Percentiles rank a stretch among this genome's conserved stretches.
These are phyloP conservation scores for Inga laurina DNA, from an alignment of 306 rosid species.

Conservation along the genomic window DNA sequence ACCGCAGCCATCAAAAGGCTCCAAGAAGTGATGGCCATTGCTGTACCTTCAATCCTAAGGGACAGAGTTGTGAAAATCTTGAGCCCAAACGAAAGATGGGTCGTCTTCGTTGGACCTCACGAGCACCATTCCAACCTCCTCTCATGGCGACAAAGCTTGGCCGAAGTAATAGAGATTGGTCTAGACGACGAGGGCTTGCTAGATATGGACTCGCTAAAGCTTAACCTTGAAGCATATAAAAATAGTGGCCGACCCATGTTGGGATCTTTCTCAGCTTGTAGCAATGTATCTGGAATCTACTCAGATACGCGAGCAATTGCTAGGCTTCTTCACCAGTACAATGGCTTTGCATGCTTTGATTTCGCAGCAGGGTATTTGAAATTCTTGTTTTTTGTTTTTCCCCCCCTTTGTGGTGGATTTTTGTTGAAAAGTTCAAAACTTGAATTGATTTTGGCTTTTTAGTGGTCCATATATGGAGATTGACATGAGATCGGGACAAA, in stretches of 20 bases:
- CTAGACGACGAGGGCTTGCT: constrained; percentile 57
- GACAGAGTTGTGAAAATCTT: constrained; percentile 44
- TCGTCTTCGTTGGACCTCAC: constrained; percentile 80
- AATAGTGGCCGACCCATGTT: constrained; percentile 55
- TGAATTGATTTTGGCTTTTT: not conserved
- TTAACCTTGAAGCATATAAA: constrained; percentile 51
- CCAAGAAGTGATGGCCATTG: constrained; percentile 84
- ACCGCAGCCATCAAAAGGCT: constrained; percentile 83
- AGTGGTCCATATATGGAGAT: constrained; percentile 81
- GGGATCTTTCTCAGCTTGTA: constrained; percentile 92
- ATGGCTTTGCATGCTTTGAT: constrained; percentile 78
- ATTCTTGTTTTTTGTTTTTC: not conserved
- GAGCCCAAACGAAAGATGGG: constrained; percentile 67
- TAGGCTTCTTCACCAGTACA: constrained; percentile 67
- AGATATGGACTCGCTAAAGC: constrained; percentile 55
- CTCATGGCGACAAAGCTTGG: constrained; percentile 85
- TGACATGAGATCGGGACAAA: constrained; percentile 55
- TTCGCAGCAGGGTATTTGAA: constrained; percentile 73
- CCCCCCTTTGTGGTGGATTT: not conserved
- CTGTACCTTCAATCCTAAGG: constrained; percentile 66
- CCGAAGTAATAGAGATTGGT: constrained; percentile 78
- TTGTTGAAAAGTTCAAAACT: not conserved
- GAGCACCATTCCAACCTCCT: constrained; percentile 92
- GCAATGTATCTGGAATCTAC: constrained; percentile 82
- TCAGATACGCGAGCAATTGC: constrained; percentile 70